Evolutionary conservation across 257 asterid genomes (phyloP), one percentile per base, ranked within the genome.

Genomic region (Rhazya stricta): DNA sequence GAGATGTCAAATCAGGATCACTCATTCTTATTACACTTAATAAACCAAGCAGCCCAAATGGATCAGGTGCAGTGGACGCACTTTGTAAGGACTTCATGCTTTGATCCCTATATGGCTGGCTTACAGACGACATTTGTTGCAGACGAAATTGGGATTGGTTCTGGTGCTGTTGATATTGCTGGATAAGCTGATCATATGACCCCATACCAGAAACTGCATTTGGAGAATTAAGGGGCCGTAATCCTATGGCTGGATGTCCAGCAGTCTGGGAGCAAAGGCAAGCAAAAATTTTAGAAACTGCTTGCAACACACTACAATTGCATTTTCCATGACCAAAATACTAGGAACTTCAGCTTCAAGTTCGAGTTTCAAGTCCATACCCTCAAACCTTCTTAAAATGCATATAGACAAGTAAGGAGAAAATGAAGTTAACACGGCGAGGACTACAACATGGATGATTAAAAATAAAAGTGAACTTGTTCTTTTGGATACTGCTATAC

Each of bases 161-260:
- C 79, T 89, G 97, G 67, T 91, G 96, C 86, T 89, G 99, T 70
- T 90, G 96, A 83, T 89, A 91, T 83, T 92, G 99, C 85, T 92
- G 99, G 72, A 91, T 79, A 74, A 89, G 87, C 83, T 92, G 99
- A 80, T 92, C 99, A 58, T 91, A 95, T 8, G 94, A 81, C 78
- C 98, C 97, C 37, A 88, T 80, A 75, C 96, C 89, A 76, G 99
- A 88, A 72, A 87, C 89, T 66, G 93, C 79, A 81, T 81, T 91
- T 1, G 94, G 95, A 57, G 86, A 79, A 81, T 88, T 94, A 79
- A 87, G 87, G 76, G 96, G 94, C 73, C 96, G 84, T 77, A 91
- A 81, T 69, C 99, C 98, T 29, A 92, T 72, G 73, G 94, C 90
- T 11, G 85, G 90, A 74, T 89, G 89, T 72, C 94, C 98, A 79